Evolutionary conservation across 2,329 filamentous ascomycete species (phyloP), one percentile per base, ranked within the genome.

Genomic region (Aspergillus glaucus): DNA sequence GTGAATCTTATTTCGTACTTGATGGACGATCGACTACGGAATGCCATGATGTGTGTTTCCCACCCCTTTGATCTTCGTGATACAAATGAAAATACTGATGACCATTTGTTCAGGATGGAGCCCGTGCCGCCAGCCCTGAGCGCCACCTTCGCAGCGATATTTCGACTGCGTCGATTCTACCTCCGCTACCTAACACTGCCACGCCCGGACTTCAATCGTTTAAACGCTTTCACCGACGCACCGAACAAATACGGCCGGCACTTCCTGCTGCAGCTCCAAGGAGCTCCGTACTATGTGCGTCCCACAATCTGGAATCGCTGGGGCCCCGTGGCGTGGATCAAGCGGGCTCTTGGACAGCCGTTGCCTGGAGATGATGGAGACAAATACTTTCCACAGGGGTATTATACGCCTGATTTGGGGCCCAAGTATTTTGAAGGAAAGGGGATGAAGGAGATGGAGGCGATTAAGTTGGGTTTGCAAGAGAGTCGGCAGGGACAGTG

Each of bases 201-300:
- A 1, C 79, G 85, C 6, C 67, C 57, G 46, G 75, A 57, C 43
- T 67, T 57, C 55, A 65, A 60, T 50, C 73, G 55, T 49, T 62
- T 50, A 62, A 68, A 57, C 50, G 54, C 62, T 3, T 62, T 82
- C 42, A 66, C 67, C 1, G 70, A 78, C 2, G 54, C 70, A 1
- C 70, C 77, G 0, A 79, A 87, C 8, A 65, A 74, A 24, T 76
- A 79, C 0, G 80, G 80, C 1, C 76, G 79, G 2, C 75, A 82
- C 54, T 70, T 75, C 44, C 64, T 69, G 56, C 59, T 70, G 0
- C 55, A 70, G 24, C 86, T 80, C 61, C 73, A 82, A 22, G 78
- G 79, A 19, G 76, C 81, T 43, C 85, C 85, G 1, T 86, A 79
- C 69, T 88, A 87, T 64, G 73, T 79, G 19, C 72, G 77, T 50